Evolutionary conservation across 2,329 filamentous ascomycete genomes (phyloP).

Genomic region (Stagonosporopsis chrysanthemi): DNA sequence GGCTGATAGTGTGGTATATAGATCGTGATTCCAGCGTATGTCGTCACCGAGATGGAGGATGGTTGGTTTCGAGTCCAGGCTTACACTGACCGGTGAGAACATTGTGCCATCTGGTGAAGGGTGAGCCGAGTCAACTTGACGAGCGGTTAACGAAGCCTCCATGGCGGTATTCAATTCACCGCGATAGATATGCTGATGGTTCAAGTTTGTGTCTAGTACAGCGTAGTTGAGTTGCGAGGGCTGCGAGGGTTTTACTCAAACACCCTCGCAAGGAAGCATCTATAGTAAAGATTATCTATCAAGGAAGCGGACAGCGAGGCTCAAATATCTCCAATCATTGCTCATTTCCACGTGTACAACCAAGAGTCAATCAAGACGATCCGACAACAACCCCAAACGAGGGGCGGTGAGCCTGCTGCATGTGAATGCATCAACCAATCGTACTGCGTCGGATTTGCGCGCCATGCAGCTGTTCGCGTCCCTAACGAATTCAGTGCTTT

Average conservation of each 20-base stretch:
- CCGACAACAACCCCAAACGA: neutral
- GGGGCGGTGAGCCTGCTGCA: conserved; percentile 8
- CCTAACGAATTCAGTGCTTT: neutral
- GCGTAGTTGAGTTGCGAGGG: too few relatives aligned
- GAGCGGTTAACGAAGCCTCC: neutral
- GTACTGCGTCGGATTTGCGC: neutral
- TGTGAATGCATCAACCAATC: neutral
- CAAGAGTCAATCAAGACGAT: neutral
- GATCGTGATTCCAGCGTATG: conserved; percentile 55
- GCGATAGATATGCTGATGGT: neutral
- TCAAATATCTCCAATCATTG: neutral
- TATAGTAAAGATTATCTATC: neutral
- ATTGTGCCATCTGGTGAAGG: neutral
- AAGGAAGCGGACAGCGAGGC: neutral
- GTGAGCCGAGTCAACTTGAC: neutral
- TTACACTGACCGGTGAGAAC: neutral
- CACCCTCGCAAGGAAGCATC: neutral
- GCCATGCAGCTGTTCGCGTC: neutral
- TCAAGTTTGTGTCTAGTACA: neutral
- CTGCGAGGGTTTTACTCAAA: neutral
- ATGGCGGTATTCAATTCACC: neutral
- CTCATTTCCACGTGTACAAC: neutral
- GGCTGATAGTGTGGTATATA: conserved; percentile 48
- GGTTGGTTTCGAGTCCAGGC: conserved; percentile 31
- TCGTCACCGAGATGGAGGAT: conserved; percentile 56